Base-by-base conservation (phyloP, 192 early-diverging fungal species). In the Rhizoclosmatium globosum region DNA sequence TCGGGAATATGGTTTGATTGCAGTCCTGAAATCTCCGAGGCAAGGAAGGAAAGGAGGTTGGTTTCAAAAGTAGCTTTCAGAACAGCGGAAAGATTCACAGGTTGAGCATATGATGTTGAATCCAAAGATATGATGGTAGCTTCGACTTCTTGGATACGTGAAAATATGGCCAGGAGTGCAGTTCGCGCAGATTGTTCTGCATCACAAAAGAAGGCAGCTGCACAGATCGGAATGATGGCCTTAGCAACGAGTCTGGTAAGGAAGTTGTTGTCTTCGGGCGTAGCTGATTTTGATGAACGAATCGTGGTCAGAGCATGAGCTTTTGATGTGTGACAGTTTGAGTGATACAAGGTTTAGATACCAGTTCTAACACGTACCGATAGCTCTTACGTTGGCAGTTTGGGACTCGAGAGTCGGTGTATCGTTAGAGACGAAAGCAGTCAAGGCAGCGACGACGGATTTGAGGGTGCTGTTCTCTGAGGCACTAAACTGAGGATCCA, bases 101-200 rank as follows among this genome's bases (percentile, higher is more conserved):
- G 7, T 7, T 15, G 11, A 47, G 9, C 67, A 31, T 7, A 7
- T n/a, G 15, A 6, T 7, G 2, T 38, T 72, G 31, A 3, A 38
- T 13, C 21, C 50, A 58, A 17, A 43, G 31, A 31, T 31, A 31
- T 31, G 31, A 72, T 13, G 7, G 38, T 39, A 13, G 15, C 58
- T 7, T 59, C 72, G 23, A 45, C 2, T 19, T 59, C 72, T n/a
- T 7, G 11, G 59, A 74, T 38, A 43, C 72, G 57, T 59, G 72
- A 74, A 48, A 48, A 64, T 7, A 74, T 39, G 61, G 72, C n/a
- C 3, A 74, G 61, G 13, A 74, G 59, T 4, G 60, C 72, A 4
- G 44, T 74, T 4, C 72, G 72, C 11, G 72, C 43, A 45, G 58
- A 7, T 23, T 39, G 58, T 39, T 74, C 72, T 0, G 56, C 45